Base-by-base conservation (phyloP, 1,284 basidiomycete species). In the Cystobasidiaceae sp. region DNA sequence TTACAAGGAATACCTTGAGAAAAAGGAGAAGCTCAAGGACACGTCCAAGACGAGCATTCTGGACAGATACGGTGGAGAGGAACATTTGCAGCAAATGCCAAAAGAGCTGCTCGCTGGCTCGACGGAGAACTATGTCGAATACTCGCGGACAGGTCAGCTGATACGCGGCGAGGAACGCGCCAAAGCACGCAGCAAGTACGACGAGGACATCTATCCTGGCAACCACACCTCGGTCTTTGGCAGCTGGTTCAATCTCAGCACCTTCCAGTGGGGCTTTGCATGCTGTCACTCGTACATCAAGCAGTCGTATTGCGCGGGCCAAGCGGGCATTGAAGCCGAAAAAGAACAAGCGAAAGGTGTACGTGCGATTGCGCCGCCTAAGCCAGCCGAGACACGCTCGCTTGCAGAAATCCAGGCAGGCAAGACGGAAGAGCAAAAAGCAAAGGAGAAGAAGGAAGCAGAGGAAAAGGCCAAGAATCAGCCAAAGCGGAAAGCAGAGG, bases 101-200 rank as follows among this genome's bases (percentile, higher is more conserved):
- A 87, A 85, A 74, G 94, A 98, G 78, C 81, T 99, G 34, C 77
- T 92, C 39, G 85, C 86, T 67, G 96, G 96, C 0, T 94, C 97
- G 79, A 94, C 93, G 33, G 96, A 98, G 77, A 84, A 93, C 68
- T 99, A 99, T 71, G 89, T 97, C 49, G 96, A 99, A 79, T 99
- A 97, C 78, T 94, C 91, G 62, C 82, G 91, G 66, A 41, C 58
- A 9, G 96, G 96, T 23, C 86, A 90, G 75, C 82, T 97, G 59
- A 83, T 97, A 71, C 93, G 90, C 77, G 94, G 96, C n/a, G 84
- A 85, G 69, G 93, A 97, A 78, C 82, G 85, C 58, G 89, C 86
- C 0, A 90, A 89, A 76, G 84, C 84, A 17, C 83, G 83, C 72
- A 93, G 90, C 43, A 97, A 96, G 77, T 98, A 97, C 78, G 85